Conservation (phyloP, 805 yeast species). For the Candida verbasci region DNA sequence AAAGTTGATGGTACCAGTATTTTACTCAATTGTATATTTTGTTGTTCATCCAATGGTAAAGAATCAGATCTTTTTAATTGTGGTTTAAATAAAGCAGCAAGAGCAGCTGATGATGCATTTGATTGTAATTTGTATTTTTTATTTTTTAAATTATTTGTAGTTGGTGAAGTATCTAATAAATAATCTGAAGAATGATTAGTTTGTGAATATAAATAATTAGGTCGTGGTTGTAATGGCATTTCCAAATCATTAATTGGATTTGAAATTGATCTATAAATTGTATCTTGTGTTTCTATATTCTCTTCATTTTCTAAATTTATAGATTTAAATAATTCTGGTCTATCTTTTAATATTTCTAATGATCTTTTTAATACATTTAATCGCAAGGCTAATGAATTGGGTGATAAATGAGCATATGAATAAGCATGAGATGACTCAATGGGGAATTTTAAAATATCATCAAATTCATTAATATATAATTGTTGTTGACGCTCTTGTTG, state of each 20-base stretch:
- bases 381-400: constrained; percentile 73
- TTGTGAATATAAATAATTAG: not conserved
- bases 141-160: not conserved
- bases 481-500: not conserved
- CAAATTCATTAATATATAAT: constrained; percentile 6
- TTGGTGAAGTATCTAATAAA: constrained; percentile 1
- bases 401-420: constrained; percentile 78
- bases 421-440: constrained; percentile 80
- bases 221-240: not conserved
- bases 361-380: constrained; percentile 72
- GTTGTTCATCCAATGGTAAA: constrained; percentile 19
- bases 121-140: constrained; percentile 28
- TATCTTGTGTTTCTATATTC: not conserved
- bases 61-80: constrained; percentile 33
- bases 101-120: constrained; percentile 44
- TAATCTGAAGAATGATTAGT: constrained; percentile 6
- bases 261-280: constrained; percentile 6
- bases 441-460: constrained; percentile 58
- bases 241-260: constrained; percentile 2
- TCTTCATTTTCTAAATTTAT: constrained; percentile 4
- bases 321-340: constrained; percentile 46
- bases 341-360: constrained; percentile 63
- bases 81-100: constrained; percentile 42
- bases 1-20: constrained; percentile 5
- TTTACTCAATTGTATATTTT: not conserved